Conservation (phyloP, 2,329 filamentous ascomycete species). For the Penicillium sp. region DNA sequence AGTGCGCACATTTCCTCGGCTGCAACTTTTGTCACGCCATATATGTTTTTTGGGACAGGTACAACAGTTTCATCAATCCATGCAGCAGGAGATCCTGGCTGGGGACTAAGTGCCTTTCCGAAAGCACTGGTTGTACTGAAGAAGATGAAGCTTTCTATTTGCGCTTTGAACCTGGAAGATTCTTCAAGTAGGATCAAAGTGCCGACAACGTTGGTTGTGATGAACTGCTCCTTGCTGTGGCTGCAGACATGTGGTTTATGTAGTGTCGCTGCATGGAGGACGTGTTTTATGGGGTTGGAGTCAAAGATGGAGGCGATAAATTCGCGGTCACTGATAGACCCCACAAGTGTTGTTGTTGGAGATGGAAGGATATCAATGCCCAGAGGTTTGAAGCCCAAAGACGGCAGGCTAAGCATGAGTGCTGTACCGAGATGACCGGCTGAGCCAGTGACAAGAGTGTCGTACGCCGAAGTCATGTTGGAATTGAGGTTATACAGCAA, state of each 20-base stretch:
- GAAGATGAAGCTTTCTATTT: constrained; percentile 6
- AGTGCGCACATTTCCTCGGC: constrained; percentile 15
- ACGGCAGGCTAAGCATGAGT: constrained; percentile 16
- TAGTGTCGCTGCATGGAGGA: constrained; percentile 11
- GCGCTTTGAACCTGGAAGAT: background rate
- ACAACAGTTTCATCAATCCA: constrained; percentile 16
- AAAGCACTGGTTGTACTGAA: constrained; percentile 16
- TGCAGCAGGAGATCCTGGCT: constrained; percentile 14
- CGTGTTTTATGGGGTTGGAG: constrained; percentile 10
- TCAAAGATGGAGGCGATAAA: constrained; percentile 4
- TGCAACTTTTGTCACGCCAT: constrained; percentile 15
- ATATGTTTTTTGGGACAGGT: constrained; percentile 14
- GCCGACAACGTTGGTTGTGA: constrained; percentile 11
- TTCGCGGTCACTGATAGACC: background rate
- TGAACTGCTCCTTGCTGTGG: constrained; percentile 8
- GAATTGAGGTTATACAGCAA: too few species aligned
- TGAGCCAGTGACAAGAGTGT: constrained; percentile 17
- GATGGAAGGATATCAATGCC: constrained; percentile 13
- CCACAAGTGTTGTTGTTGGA: constrained; percentile 2
- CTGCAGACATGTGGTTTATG: constrained; percentile 15
- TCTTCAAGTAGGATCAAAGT: constrained; percentile 8
- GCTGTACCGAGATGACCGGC: constrained; percentile 18
- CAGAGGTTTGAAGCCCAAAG: constrained; percentile 13
- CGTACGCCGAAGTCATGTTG: constrained; percentile 3
- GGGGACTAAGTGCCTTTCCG: constrained; percentile 13